phyloP scores from a whole-genome alignment of 2,329 filamentous ascomycete genomes.

The Chaetomium strumarium region DNA sequence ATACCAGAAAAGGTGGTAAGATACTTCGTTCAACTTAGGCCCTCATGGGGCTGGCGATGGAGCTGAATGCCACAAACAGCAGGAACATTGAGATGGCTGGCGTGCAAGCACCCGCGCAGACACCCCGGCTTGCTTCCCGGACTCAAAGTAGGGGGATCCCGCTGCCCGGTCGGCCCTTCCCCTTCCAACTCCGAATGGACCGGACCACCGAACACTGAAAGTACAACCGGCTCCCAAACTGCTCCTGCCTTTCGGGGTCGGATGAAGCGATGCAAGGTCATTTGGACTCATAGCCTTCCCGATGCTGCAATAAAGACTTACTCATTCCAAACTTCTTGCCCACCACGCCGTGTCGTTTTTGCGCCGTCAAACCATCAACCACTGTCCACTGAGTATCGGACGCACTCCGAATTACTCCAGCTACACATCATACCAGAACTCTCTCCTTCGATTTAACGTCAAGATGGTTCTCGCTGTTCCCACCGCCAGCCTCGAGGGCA shows the following conservation, averaged over 20 bases:
- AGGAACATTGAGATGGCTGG: neutral
- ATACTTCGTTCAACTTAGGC: too few species aligned
- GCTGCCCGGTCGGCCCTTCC: conserved; percentile 17
- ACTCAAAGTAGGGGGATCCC: conserved; percentile 17
- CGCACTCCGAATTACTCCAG: neutral
- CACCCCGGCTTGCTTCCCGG: conserved; percentile 5
- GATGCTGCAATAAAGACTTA: too few species aligned
- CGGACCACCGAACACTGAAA: neutral
- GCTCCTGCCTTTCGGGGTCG: neutral
- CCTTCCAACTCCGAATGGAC: conserved; percentile 19
- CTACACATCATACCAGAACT: neutral
- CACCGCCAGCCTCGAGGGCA: conserved; percentile 40
- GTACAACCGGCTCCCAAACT: neutral
- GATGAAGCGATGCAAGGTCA: neutral
- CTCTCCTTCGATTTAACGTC: neutral
- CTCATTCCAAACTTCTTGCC: too few species aligned
- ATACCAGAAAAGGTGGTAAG: too few species aligned
- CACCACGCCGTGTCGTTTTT: too few species aligned
- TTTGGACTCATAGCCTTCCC: too few species aligned
- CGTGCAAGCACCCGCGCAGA: neutral
- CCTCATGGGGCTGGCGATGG: too few species aligned
- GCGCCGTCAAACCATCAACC: too few species aligned
- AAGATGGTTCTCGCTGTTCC: conserved; percentile 26
- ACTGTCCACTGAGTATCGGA: too few species aligned
- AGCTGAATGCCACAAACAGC: too few species aligned